Evolutionary conservation across 768 basidiomycete genomes (phyloP), one percentile per base, ranked within the genome.

Genomic region (Naganishia friedmannii): DNA sequence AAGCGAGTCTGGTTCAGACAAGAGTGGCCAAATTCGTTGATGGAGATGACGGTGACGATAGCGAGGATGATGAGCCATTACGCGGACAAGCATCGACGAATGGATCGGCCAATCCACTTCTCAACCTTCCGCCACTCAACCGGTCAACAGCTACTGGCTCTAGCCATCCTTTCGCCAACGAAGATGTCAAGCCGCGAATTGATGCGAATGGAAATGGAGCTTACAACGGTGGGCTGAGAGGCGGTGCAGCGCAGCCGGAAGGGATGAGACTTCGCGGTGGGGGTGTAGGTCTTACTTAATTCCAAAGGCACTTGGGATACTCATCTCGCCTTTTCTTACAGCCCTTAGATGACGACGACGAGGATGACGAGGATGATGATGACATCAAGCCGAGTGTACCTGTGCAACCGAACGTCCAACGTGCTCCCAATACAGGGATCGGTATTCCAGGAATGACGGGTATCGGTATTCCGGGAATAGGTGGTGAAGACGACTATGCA

Each of bases 1-100:
- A 98, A 81, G 86, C 85, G 77, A 96, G 96, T 81, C 88, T 99
- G 58, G 86, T 96, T 46, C 88, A 89, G n/a, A 94, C 92, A 2
- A 88, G 90, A 76, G 95, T 96, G 26, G 96, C 96, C 86, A 13
- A 89, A 88, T 79, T 84, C 86, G 23, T 87, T 86, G 71, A 85
- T 86, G 85, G 84, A 85, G 81, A 80, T 76, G 81, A 82, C 23
- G 68, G 69, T 31, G 76, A 42, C 15, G 42, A 74, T 10, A 74
- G 57, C 21, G 53, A 63, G 8, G 69, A 72, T 0, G 71, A 71
- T 56, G n/a, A 60, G 51, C 42, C 48, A 28, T 23, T 56, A 21
- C 17, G 66, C 31, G 31, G 32, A 67, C 26, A 48, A 46, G 23
- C 28, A 3, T n/a, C 48, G 7, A n/a, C 48, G n/a, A 51, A 45